Evolutionary conservation across 2,329 filamentous ascomycete species (phyloP), one percentile per base, ranked within the genome.

Genomic region (Alternaria sp.): DNA sequence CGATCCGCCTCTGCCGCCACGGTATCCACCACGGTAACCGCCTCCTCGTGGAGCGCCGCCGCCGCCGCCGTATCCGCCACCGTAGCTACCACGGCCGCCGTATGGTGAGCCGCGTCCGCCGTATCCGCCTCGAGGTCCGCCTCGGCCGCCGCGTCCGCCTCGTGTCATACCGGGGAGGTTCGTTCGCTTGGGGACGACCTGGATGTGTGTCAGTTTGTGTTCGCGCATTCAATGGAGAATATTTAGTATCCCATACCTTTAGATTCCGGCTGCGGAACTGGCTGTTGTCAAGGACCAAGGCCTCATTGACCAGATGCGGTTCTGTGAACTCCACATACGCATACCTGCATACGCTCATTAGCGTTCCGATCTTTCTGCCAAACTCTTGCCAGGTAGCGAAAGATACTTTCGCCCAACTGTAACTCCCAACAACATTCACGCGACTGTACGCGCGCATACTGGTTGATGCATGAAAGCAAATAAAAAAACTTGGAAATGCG

Each of bases 241-340:
- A 37, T 47, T 21, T 30, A 30, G 18, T 58, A 41, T 53, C 51
- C 20, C 49, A 20, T 78, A 98, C 96, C 89, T 99, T 99, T 80
- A 99, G 89, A 80, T 96, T 96, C 75, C 96, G 89, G 67, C 93
- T 94, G 75, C 96, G 94, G 84, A 99, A 97, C 61, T 96, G 87
- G 81, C 94, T 97, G 83, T 99, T 96, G 80, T 99, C 98, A 61
- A 99, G 86, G 44, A 98, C 94, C 65, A 99, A 87, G 25, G 96
- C 96, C 80, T 97, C 93, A 51, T 93, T 93, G 67, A 99, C 95
- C 65, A 97, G 86, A 81, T 89, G 94, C 53, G 96, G 94, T 83
- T 98, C 96, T 64, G 93, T 91, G 79, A 99, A 99, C 83, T 99
- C 96, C 75, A 99, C 96, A 83, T 99, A 99, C 77, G 96, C 96